A percentile compares a stretch with the other conserved stretches of the same genome.
Evolutionary conservation across 1,139 yeast species (phyloP).

Genomic region (Yamadazyma triangularis): DNA sequence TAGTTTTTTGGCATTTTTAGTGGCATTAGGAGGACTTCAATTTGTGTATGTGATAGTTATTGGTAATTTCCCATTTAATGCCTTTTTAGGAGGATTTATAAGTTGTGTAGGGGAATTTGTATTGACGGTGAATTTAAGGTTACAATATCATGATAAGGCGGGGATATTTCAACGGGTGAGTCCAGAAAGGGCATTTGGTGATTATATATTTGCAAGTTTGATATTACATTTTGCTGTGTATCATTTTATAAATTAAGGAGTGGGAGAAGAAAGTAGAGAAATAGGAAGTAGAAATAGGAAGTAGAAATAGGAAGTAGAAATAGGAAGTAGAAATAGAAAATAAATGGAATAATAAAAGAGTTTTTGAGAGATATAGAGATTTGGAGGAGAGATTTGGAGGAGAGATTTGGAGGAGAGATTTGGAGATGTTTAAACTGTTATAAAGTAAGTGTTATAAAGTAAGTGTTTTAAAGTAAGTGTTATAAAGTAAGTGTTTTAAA

Average conservation of each 20-base stretch:
- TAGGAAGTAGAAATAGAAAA: no score
- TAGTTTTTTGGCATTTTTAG: slow-evolving; percentile 68
- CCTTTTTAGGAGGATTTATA: slow-evolving; percentile 89
- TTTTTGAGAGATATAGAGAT: no score
- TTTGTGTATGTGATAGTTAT: slow-evolving; percentile 72
- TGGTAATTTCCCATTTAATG: slow-evolving; percentile 95
- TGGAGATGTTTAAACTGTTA: no score
- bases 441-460: no score
- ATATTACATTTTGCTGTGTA: slow-evolving; percentile 82
- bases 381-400: no score
- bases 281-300: no score
- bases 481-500: no score
- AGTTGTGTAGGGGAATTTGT: slow-evolving; percentile 96
- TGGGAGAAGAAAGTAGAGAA: no score
- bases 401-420: no score
- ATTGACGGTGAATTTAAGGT: slow-evolving; percentile 70
- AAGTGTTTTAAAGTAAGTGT: no score
- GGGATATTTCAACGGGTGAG: slow-evolving; percentile 34
- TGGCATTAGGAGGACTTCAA: slow-evolving; percentile 71
- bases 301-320: no score
- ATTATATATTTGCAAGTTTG: slow-evolving; percentile 82
- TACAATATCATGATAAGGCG: slow-evolving; percentile 46
- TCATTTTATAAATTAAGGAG: slow-evolving; percentile 75
- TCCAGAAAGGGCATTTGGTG: slow-evolving; percentile 85
- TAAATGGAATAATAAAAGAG: no score